Conservation (phyloP, 345 rosid genomes). For the Iberis pinnata region DNA sequence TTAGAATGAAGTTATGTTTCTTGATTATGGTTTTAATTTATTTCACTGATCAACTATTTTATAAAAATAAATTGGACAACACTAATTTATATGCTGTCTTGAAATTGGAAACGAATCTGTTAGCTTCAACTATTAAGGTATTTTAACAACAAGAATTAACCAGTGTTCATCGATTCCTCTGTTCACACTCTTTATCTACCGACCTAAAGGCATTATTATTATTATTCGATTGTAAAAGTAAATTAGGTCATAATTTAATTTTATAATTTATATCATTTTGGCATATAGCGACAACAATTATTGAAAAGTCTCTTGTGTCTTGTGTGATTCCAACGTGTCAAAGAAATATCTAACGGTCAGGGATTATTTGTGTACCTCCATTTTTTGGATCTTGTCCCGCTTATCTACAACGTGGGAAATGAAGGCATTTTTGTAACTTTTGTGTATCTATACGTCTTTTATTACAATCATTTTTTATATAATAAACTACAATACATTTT, state of each 20-base stretch:
- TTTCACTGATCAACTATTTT: too few relatives aligned
- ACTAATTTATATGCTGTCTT: too few relatives aligned
- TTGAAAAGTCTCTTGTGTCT: slow-evolving; percentile 18
- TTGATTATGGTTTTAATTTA: too few relatives aligned
- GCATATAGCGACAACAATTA: slow-evolving; percentile 21
- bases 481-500: too few relatives aligned
- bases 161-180: too few relatives aligned
- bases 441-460: slow-evolving; percentile 9
- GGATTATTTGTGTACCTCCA: slow-evolving; percentile 8
- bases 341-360: slow-evolving; percentile 23
- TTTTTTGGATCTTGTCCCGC: not conserved
- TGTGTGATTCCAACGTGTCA: slow-evolving; percentile 19
- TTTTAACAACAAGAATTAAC: too few relatives aligned
- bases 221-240: not conserved
- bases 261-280: slow-evolving; percentile 8
- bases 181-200: not conserved
- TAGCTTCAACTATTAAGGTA: too few relatives aligned
- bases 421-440: slow-evolving; percentile 15
- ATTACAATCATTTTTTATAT: slow-evolving; percentile 2
- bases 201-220: not conserved
- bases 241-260: slow-evolving; percentile 2
- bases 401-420: slow-evolving; percentile 22
- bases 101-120: too few relatives aligned
- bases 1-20: too few relatives aligned
- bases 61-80: too few relatives aligned